Percentiles rank a stretch among this genome's conserved stretches.
Conservation (phyloP, 208 protist species). For the Porcisia deanei region DNA sequence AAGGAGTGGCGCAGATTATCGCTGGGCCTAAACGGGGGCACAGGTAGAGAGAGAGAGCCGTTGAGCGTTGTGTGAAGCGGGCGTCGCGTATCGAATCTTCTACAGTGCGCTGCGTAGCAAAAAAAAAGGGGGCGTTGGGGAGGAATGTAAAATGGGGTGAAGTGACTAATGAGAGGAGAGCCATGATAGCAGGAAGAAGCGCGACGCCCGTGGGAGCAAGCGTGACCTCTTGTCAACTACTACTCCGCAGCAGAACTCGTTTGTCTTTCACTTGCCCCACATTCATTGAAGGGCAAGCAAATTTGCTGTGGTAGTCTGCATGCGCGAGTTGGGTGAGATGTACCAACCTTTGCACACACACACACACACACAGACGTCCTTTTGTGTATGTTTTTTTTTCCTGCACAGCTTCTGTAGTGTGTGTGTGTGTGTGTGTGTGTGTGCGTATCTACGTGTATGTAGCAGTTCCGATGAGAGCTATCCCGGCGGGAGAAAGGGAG, state of each 20-base stretch:
- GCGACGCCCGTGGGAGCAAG: neutral
- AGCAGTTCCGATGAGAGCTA: neutral
- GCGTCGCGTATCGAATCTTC: neutral
- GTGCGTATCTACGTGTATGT: neutral
- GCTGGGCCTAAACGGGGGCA: neutral
- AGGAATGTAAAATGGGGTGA: neutral
- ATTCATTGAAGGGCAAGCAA: neutral
- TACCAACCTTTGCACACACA: neutral
- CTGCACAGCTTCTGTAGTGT: no score
- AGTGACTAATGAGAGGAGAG: no score
- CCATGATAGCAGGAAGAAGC: neutral
- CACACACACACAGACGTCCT: neutral
- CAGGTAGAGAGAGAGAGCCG: neutral
- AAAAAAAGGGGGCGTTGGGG: neutral
- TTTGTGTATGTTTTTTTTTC: neutral
- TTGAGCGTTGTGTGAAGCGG: neutral
- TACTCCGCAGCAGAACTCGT: neutral
- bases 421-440: neutral
- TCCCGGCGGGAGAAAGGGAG: neutral
- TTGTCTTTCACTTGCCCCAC: neutral
- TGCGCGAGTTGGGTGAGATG: neutral
- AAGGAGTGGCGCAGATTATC: neutral
- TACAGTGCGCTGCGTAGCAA: neutral
- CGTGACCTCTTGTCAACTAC: neutral
- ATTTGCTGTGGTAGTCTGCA: neutral